phyloP scores from a whole-genome alignment of 257 asterid species.

The Anisodus acutangulus region DNA sequence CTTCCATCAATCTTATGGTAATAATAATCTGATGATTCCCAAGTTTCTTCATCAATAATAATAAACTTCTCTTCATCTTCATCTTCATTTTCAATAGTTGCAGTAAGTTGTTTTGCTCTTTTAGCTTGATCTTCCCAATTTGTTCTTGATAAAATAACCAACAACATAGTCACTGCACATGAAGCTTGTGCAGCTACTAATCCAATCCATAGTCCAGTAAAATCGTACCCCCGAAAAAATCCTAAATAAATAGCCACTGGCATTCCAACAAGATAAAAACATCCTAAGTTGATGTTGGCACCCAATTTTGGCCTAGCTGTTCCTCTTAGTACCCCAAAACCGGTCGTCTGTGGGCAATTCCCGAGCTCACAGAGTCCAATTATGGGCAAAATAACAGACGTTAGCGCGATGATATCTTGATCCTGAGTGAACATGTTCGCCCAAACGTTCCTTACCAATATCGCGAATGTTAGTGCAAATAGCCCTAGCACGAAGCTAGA shows the following conservation, averaged over 20 bases:
- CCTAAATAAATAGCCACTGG: conserved; percentile 56
- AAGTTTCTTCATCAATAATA: conserved; percentile 33
- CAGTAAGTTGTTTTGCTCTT: conserved; percentile 56
- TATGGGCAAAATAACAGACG: conserved; percentile 55
- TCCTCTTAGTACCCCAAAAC: conserved; percentile 61
- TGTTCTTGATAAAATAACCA: conserved; percentile 43
- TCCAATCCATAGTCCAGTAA: conserved; percentile 65
- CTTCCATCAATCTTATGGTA: conserved; percentile 1
- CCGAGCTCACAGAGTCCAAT: conserved; percentile 74
- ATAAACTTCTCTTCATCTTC: conserved; percentile 32
- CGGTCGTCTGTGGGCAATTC: conserved; percentile 68
- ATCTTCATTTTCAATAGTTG: conserved; percentile 31
- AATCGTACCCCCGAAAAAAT: conserved; percentile 46
- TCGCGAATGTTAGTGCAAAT: conserved; percentile 43
- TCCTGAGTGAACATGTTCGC: conserved; percentile 57
- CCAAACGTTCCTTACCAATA: conserved; percentile 52
- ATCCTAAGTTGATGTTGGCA: conserved; percentile 62
- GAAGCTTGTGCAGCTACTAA: conserved; percentile 60
- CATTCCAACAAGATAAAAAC: conserved; percentile 65
- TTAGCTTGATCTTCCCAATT: conserved; percentile 61
- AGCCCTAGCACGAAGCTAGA: conserved; percentile 48
- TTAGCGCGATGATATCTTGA: conserved; percentile 45
- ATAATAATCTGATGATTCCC: conserved; percentile 31
- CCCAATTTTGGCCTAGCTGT: conserved; percentile 63
- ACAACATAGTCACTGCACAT: conserved; percentile 57